Conservation (phyloP, 192 early-diverging fungal genomes). For the Backusella luteola region DNA sequence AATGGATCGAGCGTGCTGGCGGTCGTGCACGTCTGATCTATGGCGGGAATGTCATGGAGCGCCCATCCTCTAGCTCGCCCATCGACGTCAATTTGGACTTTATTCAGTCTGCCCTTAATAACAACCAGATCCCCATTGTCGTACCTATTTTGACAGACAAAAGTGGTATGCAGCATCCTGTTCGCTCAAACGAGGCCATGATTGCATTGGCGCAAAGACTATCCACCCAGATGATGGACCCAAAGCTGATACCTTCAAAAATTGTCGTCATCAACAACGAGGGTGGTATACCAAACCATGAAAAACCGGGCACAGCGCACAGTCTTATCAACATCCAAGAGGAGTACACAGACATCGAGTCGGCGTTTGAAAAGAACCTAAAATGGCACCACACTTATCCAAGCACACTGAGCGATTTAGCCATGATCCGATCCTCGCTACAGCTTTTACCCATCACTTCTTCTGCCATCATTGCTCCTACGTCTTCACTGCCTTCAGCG, state of each 20-base stretch:
- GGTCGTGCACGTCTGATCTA: slow-evolving; percentile 70
- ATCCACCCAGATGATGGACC: slow-evolving; percentile 18
- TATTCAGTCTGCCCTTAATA: slow-evolving; percentile 57
- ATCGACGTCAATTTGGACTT: slow-evolving; percentile 31
- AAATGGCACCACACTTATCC: slow-evolving; percentile 34
- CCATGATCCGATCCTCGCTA: slow-evolving; percentile 67
- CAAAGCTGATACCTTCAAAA: slow-evolving; percentile 46
- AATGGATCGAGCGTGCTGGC: slow-evolving; percentile 72
- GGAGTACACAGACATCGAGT: slow-evolving; percentile 60
- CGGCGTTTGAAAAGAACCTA: slow-evolving; percentile 30
- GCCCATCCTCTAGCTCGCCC: neutral
- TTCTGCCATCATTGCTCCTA: slow-evolving; percentile 72
- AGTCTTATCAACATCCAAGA: slow-evolving; percentile 82
- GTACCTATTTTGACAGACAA: slow-evolving; percentile 43
- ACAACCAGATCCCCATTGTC: slow-evolving; percentile 66
- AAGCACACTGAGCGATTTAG: slow-evolving; percentile 41
- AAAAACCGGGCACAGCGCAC: slow-evolving; percentile 48
- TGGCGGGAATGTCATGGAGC: slow-evolving; percentile 56
- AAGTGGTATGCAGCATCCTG: slow-evolving; percentile 37
- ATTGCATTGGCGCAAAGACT: slow-evolving; percentile 48
- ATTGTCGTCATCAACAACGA: slow-evolving; percentile 68
- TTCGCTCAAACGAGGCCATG: slow-evolving; percentile 52
- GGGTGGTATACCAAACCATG: slow-evolving; percentile 63
- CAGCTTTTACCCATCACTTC: slow-evolving; percentile 68
- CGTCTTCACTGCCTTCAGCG: slow-evolving; percentile 38